Evolutionary conservation across 768 basidiomycete genomes (phyloP).

Genomic region (Kwoniella sp.): DNA sequence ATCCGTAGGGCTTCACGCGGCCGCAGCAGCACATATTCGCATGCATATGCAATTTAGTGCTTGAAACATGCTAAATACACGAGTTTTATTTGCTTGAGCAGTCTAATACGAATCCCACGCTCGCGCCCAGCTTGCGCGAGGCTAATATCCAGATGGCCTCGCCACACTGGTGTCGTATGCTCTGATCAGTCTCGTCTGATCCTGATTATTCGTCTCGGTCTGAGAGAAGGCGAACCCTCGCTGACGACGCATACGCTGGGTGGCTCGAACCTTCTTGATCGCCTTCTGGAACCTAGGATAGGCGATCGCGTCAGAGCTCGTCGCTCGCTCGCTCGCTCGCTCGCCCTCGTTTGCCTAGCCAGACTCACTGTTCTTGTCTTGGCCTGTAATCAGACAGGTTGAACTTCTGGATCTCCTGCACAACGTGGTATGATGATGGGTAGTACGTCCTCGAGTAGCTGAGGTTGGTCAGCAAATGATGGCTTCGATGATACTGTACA

Average conservation of each 20-base stretch:
- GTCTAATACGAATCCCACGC: too few species aligned
- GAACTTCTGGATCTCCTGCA: constrained; percentile 98
- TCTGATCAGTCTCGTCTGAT: constrained; percentile 61
- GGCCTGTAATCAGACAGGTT: constrained; percentile 95
- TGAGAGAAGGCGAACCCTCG: constrained; percentile 98
- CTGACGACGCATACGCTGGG: constrained; percentile 91
- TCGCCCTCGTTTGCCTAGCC: too few species aligned
- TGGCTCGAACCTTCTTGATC: constrained; percentile 99
- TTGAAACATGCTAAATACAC: too few species aligned
- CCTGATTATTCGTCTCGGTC: constrained; percentile 81
- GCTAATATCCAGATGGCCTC: constrained; percentile 48
- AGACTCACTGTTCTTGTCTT: constrained; percentile 83
- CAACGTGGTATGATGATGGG: constrained; percentile 93
- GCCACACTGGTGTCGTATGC: constrained; percentile 52
- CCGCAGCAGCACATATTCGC: too few species aligned
- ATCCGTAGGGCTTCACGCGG: too few species aligned
- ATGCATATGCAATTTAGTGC: too few species aligned
- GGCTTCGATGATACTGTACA: background rate
- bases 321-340: too few species aligned
- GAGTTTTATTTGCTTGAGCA: too few species aligned
- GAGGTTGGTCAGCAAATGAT: background rate
- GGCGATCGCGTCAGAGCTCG: too few species aligned
- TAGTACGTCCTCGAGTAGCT: constrained; percentile 87
- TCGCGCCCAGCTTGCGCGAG: too few species aligned
- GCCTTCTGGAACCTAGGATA: constrained; percentile 98